Conservation (phyloP, 352 stramenopile species). For the Pythium sp. region DNA sequence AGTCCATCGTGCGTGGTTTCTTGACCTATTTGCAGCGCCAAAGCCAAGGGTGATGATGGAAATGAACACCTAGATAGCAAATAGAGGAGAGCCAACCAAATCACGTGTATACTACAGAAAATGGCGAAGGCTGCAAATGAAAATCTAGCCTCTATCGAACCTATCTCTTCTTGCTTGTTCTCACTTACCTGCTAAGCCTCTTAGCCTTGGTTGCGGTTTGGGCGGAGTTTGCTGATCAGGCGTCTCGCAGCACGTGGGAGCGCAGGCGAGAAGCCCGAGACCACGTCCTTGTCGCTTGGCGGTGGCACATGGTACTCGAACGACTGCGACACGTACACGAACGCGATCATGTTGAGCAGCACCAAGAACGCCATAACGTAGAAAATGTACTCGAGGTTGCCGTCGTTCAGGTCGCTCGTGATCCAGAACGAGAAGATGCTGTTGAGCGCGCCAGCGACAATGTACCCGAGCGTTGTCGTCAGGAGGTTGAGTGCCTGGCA, state of each 20-base stretch:
- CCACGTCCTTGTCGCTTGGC: constrained; percentile 35
- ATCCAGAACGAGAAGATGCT: constrained; percentile 91
- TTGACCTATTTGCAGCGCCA: constrained; percentile 66
- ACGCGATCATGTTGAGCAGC: constrained; percentile 57
- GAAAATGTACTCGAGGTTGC: constrained; percentile 89
- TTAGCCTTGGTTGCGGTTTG: constrained; percentile 13
- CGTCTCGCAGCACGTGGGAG: constrained; percentile 48
- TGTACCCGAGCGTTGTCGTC: constrained; percentile 87
- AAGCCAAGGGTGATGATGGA: constrained; percentile 17
- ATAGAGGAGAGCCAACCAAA: constrained; percentile 6
- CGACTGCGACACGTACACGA: constrained; percentile 60
- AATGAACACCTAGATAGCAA: not conserved
- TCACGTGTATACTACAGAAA: constrained; percentile 8
- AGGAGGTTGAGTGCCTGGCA: constrained; percentile 89
- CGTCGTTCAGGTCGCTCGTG: constrained; percentile 88
- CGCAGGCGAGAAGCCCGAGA: constrained; percentile 64
- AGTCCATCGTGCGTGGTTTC: constrained; percentile 78
- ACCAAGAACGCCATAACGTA: constrained; percentile 75
- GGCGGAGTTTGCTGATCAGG: constrained; percentile 27
- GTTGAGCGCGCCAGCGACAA: constrained; percentile 78
- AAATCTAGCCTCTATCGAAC: constrained; percentile 10
- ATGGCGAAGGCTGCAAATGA: constrained; percentile 2
- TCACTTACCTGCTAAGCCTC: not conserved
- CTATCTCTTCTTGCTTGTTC: not conserved
- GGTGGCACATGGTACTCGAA: constrained; percentile 82